A percentile compares a stretch with the other conserved stretches of the same genome.
These are phyloP conservation scores for Pelargonium citronellum DNA, from an alignment of 441 rosid genomes.

Conservation along the genomic window DNA sequence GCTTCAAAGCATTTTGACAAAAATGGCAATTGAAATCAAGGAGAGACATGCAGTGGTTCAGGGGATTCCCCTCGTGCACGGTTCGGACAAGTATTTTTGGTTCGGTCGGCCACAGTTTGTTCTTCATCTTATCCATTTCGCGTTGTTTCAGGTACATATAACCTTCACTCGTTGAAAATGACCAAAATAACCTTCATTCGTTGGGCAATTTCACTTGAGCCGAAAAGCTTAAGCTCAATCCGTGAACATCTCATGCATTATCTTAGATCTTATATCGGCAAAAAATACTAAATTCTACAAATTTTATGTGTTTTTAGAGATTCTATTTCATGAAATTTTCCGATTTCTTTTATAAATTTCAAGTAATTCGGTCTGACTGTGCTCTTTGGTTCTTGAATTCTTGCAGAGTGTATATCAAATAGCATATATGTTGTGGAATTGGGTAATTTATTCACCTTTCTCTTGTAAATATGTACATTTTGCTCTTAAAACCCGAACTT, in stretches of 20 bases:
- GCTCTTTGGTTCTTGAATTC: not conserved
- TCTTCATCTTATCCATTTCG: conserved; percentile 82
- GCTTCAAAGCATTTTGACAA: conserved; percentile 73
- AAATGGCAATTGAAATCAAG: conserved; percentile 75
- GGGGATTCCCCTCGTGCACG: conserved; percentile 93
- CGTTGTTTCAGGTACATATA: conserved; percentile 66
- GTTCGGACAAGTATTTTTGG: conserved; percentile 84
- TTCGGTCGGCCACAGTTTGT: conserved; percentile 64
- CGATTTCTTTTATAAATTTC: no score
- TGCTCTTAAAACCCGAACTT: not conserved
- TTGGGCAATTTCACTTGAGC: no score
- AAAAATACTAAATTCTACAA: no score
- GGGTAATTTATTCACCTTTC: not conserved
- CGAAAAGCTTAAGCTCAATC: no score
- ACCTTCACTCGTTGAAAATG: no score
- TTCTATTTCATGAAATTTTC: no score
- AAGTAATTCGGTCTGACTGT: no score
- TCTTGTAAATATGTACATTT: no score
- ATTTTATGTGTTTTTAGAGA: no score
- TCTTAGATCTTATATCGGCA: no score
- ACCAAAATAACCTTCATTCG: no score
- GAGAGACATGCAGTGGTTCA: conserved; percentile 92
- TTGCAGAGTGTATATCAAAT: conserved; percentile 1
- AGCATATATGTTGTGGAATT: not conserved
- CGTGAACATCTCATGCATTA: no score